Conservation (phyloP, 2,329 filamentous ascomycete genomes). For the Fusarium pseudoanthophilum region DNA sequence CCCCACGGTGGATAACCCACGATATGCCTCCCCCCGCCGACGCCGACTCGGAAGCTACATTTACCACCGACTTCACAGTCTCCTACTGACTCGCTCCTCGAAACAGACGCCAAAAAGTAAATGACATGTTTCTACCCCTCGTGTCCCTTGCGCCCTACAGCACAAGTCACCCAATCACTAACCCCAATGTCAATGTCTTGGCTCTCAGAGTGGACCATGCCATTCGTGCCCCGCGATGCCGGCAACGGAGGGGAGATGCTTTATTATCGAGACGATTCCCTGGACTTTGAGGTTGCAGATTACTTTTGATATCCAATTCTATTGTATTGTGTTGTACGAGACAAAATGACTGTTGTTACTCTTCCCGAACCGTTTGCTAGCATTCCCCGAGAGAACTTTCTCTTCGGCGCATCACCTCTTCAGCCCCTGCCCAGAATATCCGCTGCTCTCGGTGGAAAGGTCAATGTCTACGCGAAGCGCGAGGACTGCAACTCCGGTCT, state of each 20-base stretch:
- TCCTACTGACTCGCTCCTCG: constrained; percentile 22
- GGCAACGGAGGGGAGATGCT: constrained; percentile 27
- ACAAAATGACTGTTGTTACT: constrained; percentile 48
- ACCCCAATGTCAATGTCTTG: background rate
- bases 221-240: constrained; percentile 28
- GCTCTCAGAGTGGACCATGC: constrained; percentile 30
- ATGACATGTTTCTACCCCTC: constrained; percentile 33
- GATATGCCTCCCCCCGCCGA: constrained; percentile 5
- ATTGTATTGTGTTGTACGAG: background rate
- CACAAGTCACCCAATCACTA: constrained; percentile 14
- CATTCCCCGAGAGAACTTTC: constrained; percentile 70
- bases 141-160: constrained; percentile 39
- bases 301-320: background rate
- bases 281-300: background rate
- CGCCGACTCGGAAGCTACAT: constrained; percentile 32
- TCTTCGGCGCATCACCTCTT: constrained; percentile 76
- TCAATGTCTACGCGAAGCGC: constrained; percentile 75
- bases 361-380: constrained; percentile 71
- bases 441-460: constrained; percentile 66
- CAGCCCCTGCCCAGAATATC: constrained; percentile 74
- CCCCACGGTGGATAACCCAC: constrained; percentile 2
- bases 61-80: constrained; percentile 17
- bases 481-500: constrained; percentile 77
- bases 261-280: background rate
- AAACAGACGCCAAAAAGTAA: background rate